phyloP scores from a whole-genome alignment of 1,284 basidiomycete genomes.

The Psilocybe mexicana region DNA sequence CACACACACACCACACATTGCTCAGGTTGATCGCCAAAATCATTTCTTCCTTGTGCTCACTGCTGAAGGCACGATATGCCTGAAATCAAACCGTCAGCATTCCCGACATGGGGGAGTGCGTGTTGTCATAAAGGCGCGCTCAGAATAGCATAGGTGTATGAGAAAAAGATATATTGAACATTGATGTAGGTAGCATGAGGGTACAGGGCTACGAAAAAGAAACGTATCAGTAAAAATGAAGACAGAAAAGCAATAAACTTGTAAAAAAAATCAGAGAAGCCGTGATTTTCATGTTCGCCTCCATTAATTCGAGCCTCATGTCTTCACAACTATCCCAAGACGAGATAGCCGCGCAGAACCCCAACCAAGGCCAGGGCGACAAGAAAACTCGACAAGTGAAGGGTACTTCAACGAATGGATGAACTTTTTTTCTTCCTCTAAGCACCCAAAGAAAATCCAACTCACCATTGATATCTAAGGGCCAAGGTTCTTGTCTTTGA shows the following conservation, averaged over 20 bases:
- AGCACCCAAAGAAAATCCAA: conserved; percentile 11
- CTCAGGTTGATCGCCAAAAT: too few species aligned
- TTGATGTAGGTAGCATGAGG: not conserved
- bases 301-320: conserved; percentile 30
- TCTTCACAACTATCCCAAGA: conserved; percentile 50
- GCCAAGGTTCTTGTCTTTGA: too few species aligned
- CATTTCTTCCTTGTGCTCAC: too few species aligned
- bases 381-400: conserved; percentile 32
- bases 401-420: conserved; percentile 78
- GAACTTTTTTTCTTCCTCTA: conserved; percentile 71
- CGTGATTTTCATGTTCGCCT: conserved; percentile 63
- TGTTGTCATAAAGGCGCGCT: not conserved
- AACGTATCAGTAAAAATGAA: not conserved
- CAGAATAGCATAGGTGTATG: not conserved
- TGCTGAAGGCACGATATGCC: too few species aligned
- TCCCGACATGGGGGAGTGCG: too few species aligned
- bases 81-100: too few species aligned
- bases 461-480: conserved; percentile 17
- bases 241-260: not conserved
- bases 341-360: conserved; percentile 42
- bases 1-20: too few species aligned
- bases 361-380: conserved; percentile 36
- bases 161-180: not conserved
- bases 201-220: not conserved
- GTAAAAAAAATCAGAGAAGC: conserved; percentile 60